Base-by-base conservation (phyloP, 257 asterid genomes). In the Salvia hispanica region DNA sequence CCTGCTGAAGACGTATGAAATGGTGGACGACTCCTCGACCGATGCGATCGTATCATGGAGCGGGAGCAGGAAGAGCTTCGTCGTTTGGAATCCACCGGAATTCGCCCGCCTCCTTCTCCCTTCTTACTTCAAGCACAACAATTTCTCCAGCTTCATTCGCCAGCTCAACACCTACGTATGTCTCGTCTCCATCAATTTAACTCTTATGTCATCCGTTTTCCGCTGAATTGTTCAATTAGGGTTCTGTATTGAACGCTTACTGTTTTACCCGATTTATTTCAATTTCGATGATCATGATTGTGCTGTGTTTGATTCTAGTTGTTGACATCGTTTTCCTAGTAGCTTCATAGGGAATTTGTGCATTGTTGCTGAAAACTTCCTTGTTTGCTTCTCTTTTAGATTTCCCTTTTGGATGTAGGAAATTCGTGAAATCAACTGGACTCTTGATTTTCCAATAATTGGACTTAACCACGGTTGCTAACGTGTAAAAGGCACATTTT, bases 81-180 rank as follows among this genome's bases (percentile, higher is more conserved):
- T 88, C 25, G 97, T 91, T 1, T 91, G 96, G 97, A 84, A 91
- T 67, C 96, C 96, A 36, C 97, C 95, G 16, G 97, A 91, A 62
- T 91, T 91, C 66, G 89, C 88, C 16, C 87, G 94, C 28, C 4
- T 83, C 64, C 90, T 91, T 55, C 96, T 91, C 45, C 96, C 97
- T 25, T 25, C 31, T 25, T 25, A 25, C 31, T 25, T 25, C 31
- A 25, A 25, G 31, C 31, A 25, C 31, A 25, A 25, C 31, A 25
- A 25, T 25, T 25, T 25, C 31, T 25, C 31, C 31, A 25, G 31
- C 31, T 25, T 91, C 81, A 88, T 91, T 34, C 96, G 97, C 58
- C 97, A 91, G 90, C 97, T 91, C 77, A 91, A 91, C 72, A 88
- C 97, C 67, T 91, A 91, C 48, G 97, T 91, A 86, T 56, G 87